Evolutionary conservation across 257 asterid genomes (phyloP), one percentile per base, ranked within the genome.

Genomic region (Fraxinus quadrangulata): DNA sequence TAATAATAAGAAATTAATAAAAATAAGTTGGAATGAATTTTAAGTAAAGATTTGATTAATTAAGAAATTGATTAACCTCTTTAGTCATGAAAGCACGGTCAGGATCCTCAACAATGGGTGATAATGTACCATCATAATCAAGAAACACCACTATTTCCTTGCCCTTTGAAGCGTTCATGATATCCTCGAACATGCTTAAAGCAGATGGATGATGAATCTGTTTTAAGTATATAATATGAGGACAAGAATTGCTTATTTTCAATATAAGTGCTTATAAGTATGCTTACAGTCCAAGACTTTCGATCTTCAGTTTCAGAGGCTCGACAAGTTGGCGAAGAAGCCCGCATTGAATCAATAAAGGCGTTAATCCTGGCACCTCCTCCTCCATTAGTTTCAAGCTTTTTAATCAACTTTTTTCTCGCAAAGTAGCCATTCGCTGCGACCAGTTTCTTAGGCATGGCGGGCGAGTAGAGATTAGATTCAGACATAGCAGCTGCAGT

Each of bases 51-150:
- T 37, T 75, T 61, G 26, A n/a, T 26, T 23, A 16, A 14, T 40
- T 51, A 17, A 1, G n/a, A 30, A 30, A 74, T 12, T 9, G 67
- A 21, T 23, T 21, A 67, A 92, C 97, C 90, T 90, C 96, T 2
- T 30, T 45, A 21, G 96, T 85, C 81, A 92, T 89, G 83, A 89
- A 89, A 61, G 97, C 97, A 23, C 79, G 78, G 6, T 92, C 97
- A 3, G 97, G 97, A 69, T 92, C 92, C 24, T 84, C 90, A 5
- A 92, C 97, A 36, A 92, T 92, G 49, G 97, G 96, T 28, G 97
- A 92, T 31, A 92, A 87, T 10, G 97, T 92, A 24, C 97, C 97
- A 71, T 92, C 97, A 34, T 92, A 92, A 75, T 92, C 97, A 33
- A 92, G 69, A 75, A 92, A 92, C 70, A 92, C 91, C 13, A 91